Evolutionary conservation across 352 stramenopile species (phyloP).

Genomic region (Pythium sp.): DNA sequence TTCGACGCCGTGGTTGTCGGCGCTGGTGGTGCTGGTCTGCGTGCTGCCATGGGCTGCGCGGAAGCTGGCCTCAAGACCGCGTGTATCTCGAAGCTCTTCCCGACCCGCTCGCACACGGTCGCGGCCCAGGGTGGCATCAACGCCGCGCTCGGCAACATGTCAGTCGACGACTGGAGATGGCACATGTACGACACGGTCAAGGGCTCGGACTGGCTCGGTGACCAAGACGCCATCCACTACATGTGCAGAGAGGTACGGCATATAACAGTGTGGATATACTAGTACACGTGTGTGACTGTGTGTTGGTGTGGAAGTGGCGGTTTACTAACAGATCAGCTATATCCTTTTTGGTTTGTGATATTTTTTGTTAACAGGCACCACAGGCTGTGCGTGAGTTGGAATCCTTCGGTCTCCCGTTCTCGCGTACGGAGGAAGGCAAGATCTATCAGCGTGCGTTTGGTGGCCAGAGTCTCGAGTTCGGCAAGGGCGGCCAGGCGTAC

Average conservation of each 20-base stretch:
- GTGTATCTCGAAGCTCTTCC: slow-evolving; percentile 98
- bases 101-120: slow-evolving; percentile 95
- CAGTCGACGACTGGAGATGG: slow-evolving; percentile 95
- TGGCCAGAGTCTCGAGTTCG: slow-evolving; percentile 94
- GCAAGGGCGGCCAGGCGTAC: slow-evolving; percentile 95
- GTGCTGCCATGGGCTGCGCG: slow-evolving; percentile 91
- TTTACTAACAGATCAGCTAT: neutral
- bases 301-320: neutral
- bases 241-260: slow-evolving; percentile 90
- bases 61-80: slow-evolving; percentile 96
- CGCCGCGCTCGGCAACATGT: slow-evolving; percentile 97
- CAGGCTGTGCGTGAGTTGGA: slow-evolving; percentile 93
- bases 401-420: slow-evolving; percentile 96
- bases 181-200: slow-evolving; percentile 99
- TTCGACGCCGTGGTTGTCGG: slow-evolving; percentile 97
- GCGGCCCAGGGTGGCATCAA: slow-evolving; percentile 97
- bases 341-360: neutral
- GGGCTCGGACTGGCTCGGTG: slow-evolving; percentile 95
- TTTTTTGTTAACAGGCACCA: slow-evolving; percentile 25
- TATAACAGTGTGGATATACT: neutral
- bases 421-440: slow-evolving; percentile 95
- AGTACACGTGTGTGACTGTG: neutral
- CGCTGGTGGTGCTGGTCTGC: slow-evolving; percentile 90
- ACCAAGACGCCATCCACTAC: slow-evolving; percentile 99
- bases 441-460: slow-evolving; percentile 97